phyloP scores from a whole-genome alignment of 2,329 filamentous ascomycete species.

The Cladosporium oxysporum region DNA sequence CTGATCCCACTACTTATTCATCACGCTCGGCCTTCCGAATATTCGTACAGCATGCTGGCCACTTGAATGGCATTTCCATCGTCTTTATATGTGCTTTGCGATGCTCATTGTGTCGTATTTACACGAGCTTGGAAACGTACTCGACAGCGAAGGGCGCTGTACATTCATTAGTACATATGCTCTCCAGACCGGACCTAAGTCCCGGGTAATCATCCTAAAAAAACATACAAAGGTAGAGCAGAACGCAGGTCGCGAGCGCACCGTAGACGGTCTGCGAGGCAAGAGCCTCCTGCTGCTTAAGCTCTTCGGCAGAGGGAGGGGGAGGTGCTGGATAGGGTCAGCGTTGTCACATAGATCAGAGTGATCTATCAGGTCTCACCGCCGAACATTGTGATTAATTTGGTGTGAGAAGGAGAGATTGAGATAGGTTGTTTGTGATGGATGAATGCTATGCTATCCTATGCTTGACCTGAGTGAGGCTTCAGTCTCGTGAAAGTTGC shows the following conservation, averaged over 20 bases:
- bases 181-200: neutral
- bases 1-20: neutral
- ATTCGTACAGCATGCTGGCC: neutral
- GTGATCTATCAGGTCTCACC: slow-evolving; percentile 11
- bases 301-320: slow-evolving; percentile 69
- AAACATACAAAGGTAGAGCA: slow-evolving; percentile 76
- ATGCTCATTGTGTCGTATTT: slow-evolving; percentile 21
- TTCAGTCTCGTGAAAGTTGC: slow-evolving; percentile 17
- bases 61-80: neutral
- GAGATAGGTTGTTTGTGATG: neutral
- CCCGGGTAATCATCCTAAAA: neutral
- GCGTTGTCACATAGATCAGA: neutral
- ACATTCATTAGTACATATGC: slow-evolving; percentile 10
- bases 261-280: slow-evolving; percentile 68
- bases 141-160: slow-evolving; percentile 59
- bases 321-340: slow-evolving; percentile 59
- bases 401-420: neutral
- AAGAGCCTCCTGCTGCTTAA: slow-evolving; percentile 66
- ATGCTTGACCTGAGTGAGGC: slow-evolving; percentile 3
- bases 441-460: slow-evolving; percentile 5
- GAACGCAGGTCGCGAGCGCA: slow-evolving; percentile 64
- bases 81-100: neutral
- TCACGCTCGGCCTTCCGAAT: neutral
- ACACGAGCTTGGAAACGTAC: slow-evolving; percentile 53
- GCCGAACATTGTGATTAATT: slow-evolving; percentile 31